These are phyloP conservation scores for Penicillium chermesinum DNA, from an alignment of 495 filamentous ascomycete genomes.

Conservation along the genomic window DNA sequence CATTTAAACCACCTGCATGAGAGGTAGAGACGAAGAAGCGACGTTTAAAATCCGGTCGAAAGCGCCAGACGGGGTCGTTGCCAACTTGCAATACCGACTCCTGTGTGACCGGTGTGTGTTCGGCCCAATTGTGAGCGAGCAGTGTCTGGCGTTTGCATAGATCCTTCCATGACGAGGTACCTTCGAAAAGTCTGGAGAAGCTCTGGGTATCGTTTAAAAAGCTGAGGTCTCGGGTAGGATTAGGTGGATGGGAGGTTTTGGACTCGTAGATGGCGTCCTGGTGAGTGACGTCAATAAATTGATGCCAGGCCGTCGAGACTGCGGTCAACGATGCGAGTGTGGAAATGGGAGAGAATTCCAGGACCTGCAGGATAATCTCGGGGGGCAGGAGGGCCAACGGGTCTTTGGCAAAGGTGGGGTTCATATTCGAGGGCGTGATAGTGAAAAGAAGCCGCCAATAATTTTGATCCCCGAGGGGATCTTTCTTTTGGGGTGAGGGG, in stretches of 20 bases:
- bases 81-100: conserved; percentile 35
- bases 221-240: conserved; percentile 19
- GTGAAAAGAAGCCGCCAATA: neutral
- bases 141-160: conserved; percentile 34
- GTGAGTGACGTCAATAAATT: conserved; percentile 39
- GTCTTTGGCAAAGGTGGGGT: conserved; percentile 13
- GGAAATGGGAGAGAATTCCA: conserved; percentile 32
- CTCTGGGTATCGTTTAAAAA: conserved; percentile 16
- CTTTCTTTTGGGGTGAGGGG: neutral
- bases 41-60: conserved; percentile 36
- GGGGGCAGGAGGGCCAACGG: conserved; percentile 32
- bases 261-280: conserved; percentile 37
- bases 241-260: conserved; percentile 19
- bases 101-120: conserved; percentile 19
- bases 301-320: conserved; percentile 35
- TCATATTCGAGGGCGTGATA: conserved; percentile 11
- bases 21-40: conserved; percentile 37
- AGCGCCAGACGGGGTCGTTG: conserved; percentile 38
- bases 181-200: conserved; percentile 23
- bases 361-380: conserved; percentile 33
- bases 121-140: conserved; percentile 33
- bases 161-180: conserved; percentile 32
- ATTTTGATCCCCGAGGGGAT: neutral
- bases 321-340: conserved; percentile 29
- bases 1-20: conserved; percentile 34